Conservation (phyloP, 768 basidiomycete genomes). For the Clavaria fumosa region DNA sequence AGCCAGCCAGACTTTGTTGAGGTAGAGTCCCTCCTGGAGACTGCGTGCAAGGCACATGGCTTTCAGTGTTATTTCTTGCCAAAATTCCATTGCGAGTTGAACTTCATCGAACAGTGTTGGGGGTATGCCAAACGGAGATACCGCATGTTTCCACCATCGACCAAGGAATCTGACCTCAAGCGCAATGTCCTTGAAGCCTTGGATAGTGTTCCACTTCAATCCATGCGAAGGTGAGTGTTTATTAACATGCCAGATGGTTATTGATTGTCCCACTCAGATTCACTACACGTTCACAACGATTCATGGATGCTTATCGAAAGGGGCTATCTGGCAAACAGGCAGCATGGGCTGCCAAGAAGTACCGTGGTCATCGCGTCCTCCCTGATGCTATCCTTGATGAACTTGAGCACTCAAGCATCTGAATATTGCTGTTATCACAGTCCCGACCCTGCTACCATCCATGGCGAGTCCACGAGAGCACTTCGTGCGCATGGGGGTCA, state of each 20-base stretch:
- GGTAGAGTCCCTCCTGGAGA: constrained; percentile 10
- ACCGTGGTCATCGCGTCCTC: constrained; percentile 12
- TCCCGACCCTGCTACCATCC: too few relatives aligned
- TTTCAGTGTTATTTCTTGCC: constrained; percentile 15
- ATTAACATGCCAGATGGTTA: neutral
- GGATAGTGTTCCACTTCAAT: constrained; percentile 14
- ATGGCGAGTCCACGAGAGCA: too few relatives aligned
- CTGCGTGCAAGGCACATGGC: constrained; percentile 6
- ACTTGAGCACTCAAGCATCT: too few relatives aligned
- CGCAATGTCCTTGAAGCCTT: constrained; percentile 17
- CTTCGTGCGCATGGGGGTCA: too few relatives aligned
- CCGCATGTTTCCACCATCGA: constrained; percentile 13
- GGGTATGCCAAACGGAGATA: constrained; percentile 20
- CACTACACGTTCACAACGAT: constrained; percentile 4
- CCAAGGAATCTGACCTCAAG: constrained; percentile 19
- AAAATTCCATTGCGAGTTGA: constrained; percentile 23
- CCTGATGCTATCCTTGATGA: constrained; percentile 9
- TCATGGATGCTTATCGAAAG: constrained; percentile 13
- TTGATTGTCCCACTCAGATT: constrained; percentile 1
- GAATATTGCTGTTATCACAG: too few relatives aligned
- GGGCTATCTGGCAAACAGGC: constrained; percentile 12
- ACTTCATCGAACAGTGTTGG: constrained; percentile 25
- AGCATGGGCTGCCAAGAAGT: constrained; percentile 16
- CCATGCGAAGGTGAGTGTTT: constrained; percentile 11
- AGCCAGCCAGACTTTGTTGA: constrained; percentile 21